Conservation (phyloP, 78 protist species). For the Polysphondylium violaceum region DNA sequence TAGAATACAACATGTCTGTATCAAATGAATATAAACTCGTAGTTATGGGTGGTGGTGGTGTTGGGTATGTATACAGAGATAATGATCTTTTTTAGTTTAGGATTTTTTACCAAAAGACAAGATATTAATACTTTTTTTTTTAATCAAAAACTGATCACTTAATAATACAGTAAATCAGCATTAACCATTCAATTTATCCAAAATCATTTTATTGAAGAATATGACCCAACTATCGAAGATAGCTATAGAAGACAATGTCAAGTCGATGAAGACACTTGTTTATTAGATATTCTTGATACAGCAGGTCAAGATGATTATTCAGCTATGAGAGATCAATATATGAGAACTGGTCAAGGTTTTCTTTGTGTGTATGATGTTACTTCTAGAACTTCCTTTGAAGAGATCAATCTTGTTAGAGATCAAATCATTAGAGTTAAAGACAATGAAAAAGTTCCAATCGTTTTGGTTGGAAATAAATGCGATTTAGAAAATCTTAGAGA, state of each 20-base stretch:
- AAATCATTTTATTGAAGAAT: conserved; percentile 90
- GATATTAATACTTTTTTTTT: no score
- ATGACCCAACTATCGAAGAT: conserved; percentile 94
- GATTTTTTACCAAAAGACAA: neutral
- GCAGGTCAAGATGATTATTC: conserved; percentile 95
- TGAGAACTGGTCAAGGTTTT: conserved; percentile 93
- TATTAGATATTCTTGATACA: conserved; percentile 92
- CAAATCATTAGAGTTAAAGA: conserved; percentile 88
- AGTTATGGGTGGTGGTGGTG: conserved; percentile 94
- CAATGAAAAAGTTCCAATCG: conserved; percentile 89
- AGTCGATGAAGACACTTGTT: conserved; percentile 88
- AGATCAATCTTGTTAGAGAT: conserved; percentile 82
- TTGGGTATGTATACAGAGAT: conserved; percentile 69
- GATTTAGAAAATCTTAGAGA: conserved; percentile 87
- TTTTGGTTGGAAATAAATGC: conserved; percentile 93
- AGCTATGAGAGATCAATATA: conserved; percentile 88
- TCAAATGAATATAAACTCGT: conserved; percentile 86
- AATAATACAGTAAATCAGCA: neutral
- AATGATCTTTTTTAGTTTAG: neutral
- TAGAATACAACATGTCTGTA: conserved; percentile 31
- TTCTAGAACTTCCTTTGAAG: conserved; percentile 82
- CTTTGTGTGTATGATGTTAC: conserved; percentile 92
- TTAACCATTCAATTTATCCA: conserved; percentile 88
- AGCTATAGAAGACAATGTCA: conserved; percentile 86
- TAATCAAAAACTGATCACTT: no score